Evolutionary conservation across 805 yeast species (phyloP).

Genomic region (Candida tibetensis): DNA sequence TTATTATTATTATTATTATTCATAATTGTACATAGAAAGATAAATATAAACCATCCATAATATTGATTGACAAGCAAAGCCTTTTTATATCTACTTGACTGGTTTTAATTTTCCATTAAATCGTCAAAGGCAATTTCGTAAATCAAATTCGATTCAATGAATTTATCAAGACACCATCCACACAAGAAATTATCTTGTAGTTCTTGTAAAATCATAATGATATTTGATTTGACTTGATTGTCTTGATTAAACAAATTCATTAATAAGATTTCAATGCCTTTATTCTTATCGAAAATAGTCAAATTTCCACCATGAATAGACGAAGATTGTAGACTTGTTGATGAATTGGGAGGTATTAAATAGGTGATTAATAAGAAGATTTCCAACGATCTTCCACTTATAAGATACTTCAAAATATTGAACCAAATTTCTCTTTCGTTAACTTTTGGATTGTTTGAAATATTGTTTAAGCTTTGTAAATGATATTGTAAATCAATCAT

Average conservation of each 20-base stretch:
- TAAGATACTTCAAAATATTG: constrained; percentile 39
- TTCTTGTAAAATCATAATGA: constrained; percentile 43
- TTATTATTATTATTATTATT: no score
- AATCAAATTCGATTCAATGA: constrained; percentile 34
- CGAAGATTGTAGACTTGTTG: constrained; percentile 37
- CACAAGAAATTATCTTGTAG: constrained; percentile 42
- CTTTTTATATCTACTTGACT: no score
- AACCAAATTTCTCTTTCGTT: constrained; percentile 40
- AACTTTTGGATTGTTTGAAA: constrained; percentile 13
- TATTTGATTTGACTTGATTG: constrained; percentile 36
- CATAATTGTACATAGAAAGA: not conserved
- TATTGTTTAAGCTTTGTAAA: constrained; percentile 33
- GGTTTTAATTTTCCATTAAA: constrained; percentile 15
- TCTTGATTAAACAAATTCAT: constrained; percentile 42
- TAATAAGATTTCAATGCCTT: constrained; percentile 41
- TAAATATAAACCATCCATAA: not conserved
- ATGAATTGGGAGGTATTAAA: constrained; percentile 39
- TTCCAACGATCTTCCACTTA: constrained; percentile 41
- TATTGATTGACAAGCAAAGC: no score
- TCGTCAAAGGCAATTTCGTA: constrained; percentile 42
- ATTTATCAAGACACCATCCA: constrained; percentile 43
- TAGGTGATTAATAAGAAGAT: constrained; percentile 38
- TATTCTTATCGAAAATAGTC: constrained; percentile 43
- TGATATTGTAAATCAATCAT: constrained; percentile 44
- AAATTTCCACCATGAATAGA: constrained; percentile 38